phyloP scores from a whole-genome alignment of 1,284 basidiomycete genomes.

The Trichosporon faecale region DNA sequence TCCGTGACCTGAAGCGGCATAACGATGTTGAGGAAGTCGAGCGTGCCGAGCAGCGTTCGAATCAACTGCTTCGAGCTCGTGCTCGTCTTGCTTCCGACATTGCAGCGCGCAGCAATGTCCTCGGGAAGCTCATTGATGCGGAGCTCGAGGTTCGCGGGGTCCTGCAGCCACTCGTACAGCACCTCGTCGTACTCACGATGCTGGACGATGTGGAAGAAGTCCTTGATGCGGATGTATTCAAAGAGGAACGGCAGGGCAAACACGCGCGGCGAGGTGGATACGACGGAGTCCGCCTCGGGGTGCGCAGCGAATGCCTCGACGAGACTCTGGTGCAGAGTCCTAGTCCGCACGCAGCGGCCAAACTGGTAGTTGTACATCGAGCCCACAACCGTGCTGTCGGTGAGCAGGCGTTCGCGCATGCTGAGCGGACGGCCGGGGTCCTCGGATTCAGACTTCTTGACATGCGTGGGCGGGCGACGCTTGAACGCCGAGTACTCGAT shows the following conservation, averaged over 20 bases:
- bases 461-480: constrained; percentile 6
- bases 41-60: constrained; percentile 25
- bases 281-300: constrained; percentile 22
- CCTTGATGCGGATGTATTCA: constrained; percentile 37
- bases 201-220: constrained; percentile 34
- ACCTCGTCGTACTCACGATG: constrained; percentile 33
- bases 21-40: constrained; percentile 33
- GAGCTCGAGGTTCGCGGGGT: constrained; percentile 29
- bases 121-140: constrained; percentile 21
- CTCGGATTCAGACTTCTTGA: not conserved
- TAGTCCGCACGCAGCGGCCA: constrained; percentile 32
- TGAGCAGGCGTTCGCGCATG: constrained; percentile 24
- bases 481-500: constrained; percentile 25
- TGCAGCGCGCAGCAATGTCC: constrained; percentile 13
- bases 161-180: constrained; percentile 33
- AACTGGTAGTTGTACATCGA: constrained; percentile 38
- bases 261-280: constrained; percentile 32
- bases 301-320: constrained; percentile 25
- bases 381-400: constrained; percentile 32
- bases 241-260: constrained; percentile 39
- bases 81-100: constrained; percentile 21
- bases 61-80: constrained; percentile 28
- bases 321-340: constrained; percentile 34
- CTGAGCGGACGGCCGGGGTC: constrained; percentile 11
- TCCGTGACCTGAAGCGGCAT: constrained; percentile 28